Conservation (phyloP, 352 stramenopile species). For the Sclerospora graminicola region DNA sequence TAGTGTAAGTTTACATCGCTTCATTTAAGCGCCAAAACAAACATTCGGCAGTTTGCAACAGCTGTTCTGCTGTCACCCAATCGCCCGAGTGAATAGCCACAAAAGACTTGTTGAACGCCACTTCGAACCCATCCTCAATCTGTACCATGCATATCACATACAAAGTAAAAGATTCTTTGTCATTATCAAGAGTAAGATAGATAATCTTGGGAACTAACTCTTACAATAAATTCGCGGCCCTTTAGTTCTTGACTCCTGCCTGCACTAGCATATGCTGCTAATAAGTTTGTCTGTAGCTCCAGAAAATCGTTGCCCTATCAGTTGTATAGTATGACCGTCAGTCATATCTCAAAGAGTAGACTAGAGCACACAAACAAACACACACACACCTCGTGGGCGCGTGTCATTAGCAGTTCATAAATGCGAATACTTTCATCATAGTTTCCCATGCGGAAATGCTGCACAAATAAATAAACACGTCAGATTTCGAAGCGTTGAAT, state of each 20-base stretch:
- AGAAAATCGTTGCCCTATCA: slow-evolving; percentile 48
- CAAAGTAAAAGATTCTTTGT: background rate
- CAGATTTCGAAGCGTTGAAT: no score
- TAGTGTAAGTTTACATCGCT: background rate
- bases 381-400: slow-evolving; percentile 22
- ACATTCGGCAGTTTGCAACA: slow-evolving; percentile 55
- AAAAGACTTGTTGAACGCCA: slow-evolving; percentile 83
- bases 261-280: slow-evolving; percentile 63
- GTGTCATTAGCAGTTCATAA: slow-evolving; percentile 59
- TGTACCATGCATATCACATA: slow-evolving; percentile 11
- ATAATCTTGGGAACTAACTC: no score
- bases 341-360: background rate
- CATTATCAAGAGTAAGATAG: background rate
- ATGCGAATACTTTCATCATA: slow-evolving; percentile 58
- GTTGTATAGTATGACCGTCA: background rate
- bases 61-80: slow-evolving; percentile 32
- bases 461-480: slow-evolving; percentile 2
- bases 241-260: slow-evolving; percentile 43
- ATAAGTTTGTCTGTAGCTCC: slow-evolving; percentile 69
- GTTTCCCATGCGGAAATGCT: slow-evolving; percentile 62
- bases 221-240: slow-evolving; percentile 37
- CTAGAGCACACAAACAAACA: background rate
- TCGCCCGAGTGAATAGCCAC: slow-evolving; percentile 56
- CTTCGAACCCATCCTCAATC: slow-evolving; percentile 68
- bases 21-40: slow-evolving; percentile 2